A percentile compares a stretch with the other conserved stretches of the same genome.
Evolutionary conservation across 169 alveolate species (phyloP).

Genomic region (Plasmodium malariae): DNA sequence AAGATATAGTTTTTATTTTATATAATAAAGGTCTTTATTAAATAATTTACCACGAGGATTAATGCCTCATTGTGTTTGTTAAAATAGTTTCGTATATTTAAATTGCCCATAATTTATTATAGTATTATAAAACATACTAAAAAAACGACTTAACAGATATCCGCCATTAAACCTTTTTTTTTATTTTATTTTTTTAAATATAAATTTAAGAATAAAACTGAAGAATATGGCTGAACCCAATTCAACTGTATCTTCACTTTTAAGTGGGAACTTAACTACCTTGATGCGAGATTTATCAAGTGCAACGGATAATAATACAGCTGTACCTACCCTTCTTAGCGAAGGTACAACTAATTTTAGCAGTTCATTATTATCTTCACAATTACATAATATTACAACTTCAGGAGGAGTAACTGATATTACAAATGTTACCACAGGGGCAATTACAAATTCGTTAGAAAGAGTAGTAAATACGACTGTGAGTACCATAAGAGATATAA

Average conservation of each 20-base stretch:
- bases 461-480: not conserved
- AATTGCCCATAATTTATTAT: not conserved
- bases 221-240: constrained; percentile 23
- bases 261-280: not conserved
- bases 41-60: too few relatives aligned
- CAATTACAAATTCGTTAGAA: not conserved
- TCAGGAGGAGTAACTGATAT: not conserved
- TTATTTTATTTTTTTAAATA: not conserved
- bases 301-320: not conserved
- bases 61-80: not conserved
- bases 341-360: too few relatives aligned
- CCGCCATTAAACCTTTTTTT: not conserved
- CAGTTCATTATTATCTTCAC: not conserved
- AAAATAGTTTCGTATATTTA: not conserved
- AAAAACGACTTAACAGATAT: not conserved
- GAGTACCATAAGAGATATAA: not conserved
- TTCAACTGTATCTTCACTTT: not conserved
- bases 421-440: not conserved
- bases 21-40: too few relatives aligned
- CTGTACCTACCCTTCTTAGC: not conserved
- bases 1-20: constrained; percentile 3
- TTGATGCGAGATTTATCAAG: not conserved
- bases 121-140: not conserved
- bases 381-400: not conserved
- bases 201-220: constrained; percentile 2